Evolutionary conservation across 1,139 yeast genomes (phyloP), one percentile per base, ranked within the genome.

Genomic region (Tardiomyces depauwii): DNA sequence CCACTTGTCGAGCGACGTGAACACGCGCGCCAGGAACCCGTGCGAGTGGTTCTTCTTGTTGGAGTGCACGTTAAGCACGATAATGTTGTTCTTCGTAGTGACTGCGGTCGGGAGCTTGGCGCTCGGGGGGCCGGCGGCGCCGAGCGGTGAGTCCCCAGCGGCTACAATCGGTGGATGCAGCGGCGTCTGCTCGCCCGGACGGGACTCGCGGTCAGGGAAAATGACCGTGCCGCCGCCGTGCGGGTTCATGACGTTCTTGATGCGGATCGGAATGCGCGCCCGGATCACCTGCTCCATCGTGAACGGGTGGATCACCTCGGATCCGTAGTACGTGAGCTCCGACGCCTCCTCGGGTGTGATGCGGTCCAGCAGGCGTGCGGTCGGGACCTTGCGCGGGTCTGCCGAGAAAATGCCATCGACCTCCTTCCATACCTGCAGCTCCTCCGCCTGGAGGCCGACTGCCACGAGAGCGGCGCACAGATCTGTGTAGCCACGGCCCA

Each of bases 321-420:
- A 83, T 32, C 98, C 98, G 61, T 91, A 91, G 66, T 91, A 91
- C 0, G 98, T 91, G 65, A 91, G 76, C 67, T 91, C 98, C 0
- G 97, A 93, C 2, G 98, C 98, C 68, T 91, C 98, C 61, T 91
- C 98, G 2, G 98, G 98, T 0, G 98, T 91, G 52, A 91, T 96
- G 49, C 88, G 78, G 49, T 81, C 79, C 53, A 91, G 71, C 44
- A 91, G 70, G 56, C 96, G 74, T 2, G 98, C 98, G 48, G 78
- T 80, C 21, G 93, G 84, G 23, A 91, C 98, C 59, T 91, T 91
- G 52, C 98, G 73, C 30, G 98, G 98, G 63, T 91, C 98, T 1
- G 98, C 98, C 0, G 98, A 89, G 70, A 91, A 91, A 42, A 91
- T 91, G 55, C 98, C 98, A 63, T 91, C 98, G 44, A 91, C 98